Evolutionary conservation across 805 yeast species (phyloP), one percentile per base, ranked within the genome.

Genomic region (Candida caryicola): DNA sequence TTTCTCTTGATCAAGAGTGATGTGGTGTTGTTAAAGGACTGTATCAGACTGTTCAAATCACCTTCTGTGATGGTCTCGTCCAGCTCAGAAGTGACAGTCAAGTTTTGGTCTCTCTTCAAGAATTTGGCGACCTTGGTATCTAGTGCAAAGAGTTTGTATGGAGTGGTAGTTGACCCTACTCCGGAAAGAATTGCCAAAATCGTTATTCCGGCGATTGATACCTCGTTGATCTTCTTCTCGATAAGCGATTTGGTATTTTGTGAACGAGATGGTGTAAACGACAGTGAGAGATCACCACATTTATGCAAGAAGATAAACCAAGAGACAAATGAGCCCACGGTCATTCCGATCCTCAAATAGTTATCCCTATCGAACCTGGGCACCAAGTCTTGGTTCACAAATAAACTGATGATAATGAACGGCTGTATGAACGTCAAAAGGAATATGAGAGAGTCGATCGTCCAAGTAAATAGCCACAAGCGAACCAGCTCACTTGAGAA

Each of bases 181-280:
- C 81, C 81, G 8, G 77, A 74, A 14, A 76, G 55, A 1, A 72
- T 45, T 0, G 79, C 75, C 36, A 76, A 62, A 35, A 72, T 64
- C n/a, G 75, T 61, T 21, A 76, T 69, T 0, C 82, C 82, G 18
- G 72, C 59, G 31, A 76, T 51, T 3, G 73, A 64, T 21, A 76
- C 49, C 46, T 74, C 73, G 44, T 66, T 70, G 31, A 76, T 60
- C 37, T 74, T 71, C 14, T 57, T 54, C 33, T 69, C 69, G n/a
- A 70, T 45, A n/a, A 65, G 43, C 16, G 65, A 50, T 21, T 55
- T 50, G 10, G 53, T 34, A 28, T 39, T 35, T 38, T 43, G 33
- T 39, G 45, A 40, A 21, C 42, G 21, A 3, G 37, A 39, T 17
- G 58, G 59, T 17, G 52, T 40, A 36, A 60, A 56, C 5, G 49